Percentiles rank a stretch among this genome's conserved stretches.
Conservation (phyloP, 2,329 filamentous ascomycete genomes). For the Fusarium annulatum region DNA sequence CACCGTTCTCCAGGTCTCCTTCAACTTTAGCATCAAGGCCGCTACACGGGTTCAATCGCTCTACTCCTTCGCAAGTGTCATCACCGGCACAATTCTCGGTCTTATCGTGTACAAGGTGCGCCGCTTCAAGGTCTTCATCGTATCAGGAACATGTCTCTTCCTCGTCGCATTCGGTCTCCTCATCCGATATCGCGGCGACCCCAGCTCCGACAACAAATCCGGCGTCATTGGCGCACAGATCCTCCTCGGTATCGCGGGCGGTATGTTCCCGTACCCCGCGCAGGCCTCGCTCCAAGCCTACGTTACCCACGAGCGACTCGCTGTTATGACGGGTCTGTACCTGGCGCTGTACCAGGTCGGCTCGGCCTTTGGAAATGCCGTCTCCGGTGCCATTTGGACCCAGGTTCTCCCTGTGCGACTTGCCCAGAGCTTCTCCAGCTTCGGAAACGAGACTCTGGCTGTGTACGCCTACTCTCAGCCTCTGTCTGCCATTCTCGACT, state of each 20-base stretch:
- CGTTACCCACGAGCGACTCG: constrained; percentile 64
- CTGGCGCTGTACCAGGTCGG: constrained; percentile 73
- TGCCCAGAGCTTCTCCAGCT: constrained; percentile 46
- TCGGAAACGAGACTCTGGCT: constrained; percentile 53
- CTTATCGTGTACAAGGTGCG: constrained; percentile 67
- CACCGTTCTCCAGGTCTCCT: constrained; percentile 70
- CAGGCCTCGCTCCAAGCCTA: constrained; percentile 58
- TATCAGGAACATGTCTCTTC: constrained; percentile 69
- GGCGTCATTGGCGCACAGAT: constrained; percentile 73
- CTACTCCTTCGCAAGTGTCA: constrained; percentile 68
- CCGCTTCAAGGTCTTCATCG: constrained; percentile 72
- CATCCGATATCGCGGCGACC: constrained; percentile 70
- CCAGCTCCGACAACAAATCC: constrained; percentile 55
- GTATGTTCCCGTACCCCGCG: constrained; percentile 67
- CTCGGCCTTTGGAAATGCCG: constrained; percentile 67
- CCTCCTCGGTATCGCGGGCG: constrained; percentile 71
- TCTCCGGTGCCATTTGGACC: constrained; percentile 72
- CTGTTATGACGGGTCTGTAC: constrained; percentile 72
- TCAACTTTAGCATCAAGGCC: constrained; percentile 65
- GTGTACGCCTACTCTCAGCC: constrained; percentile 52
- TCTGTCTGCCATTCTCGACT: constrained; percentile 48
- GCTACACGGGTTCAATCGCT: constrained; percentile 70
- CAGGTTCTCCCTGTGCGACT: constrained; percentile 65
- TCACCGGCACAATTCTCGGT: constrained; percentile 67
- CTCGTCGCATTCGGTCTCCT: constrained; percentile 74